Evolutionary conservation across 2,329 filamentous ascomycete species (phyloP), one percentile per base, ranked within the genome.

Genomic region (Colletotrichum costaricense): DNA sequence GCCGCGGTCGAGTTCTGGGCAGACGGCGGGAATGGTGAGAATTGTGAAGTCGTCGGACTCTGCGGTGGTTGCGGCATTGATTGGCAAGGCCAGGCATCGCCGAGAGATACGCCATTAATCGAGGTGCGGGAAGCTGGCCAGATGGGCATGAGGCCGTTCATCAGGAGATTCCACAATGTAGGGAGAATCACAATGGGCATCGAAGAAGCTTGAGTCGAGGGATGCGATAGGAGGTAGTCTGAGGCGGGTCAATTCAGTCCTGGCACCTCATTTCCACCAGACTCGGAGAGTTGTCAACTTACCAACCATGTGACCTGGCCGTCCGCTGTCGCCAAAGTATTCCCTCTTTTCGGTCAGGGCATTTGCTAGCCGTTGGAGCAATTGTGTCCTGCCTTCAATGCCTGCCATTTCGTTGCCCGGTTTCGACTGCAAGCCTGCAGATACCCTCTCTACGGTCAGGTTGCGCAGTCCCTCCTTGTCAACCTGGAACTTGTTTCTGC

Each of bases 241-340:
- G n/a, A 19, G 12, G 28, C 5, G 1, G 8, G 77, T 81, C 66
- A 82, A 79, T 68, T 55, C 49, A 60, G 19, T 42, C 35, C 54
- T 11, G 9, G 19, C 12, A 14, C 8, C 4, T 35, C 33, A 5
- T 26, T 49, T 14, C 42, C 42, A 49, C 49, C 14, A n/a, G 35
- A n/a, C 24, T 22, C 16, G 12, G 19, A 14, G 12, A 26, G 33
- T 33, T 35, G 38, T 52, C 6, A 22, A 81, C 89, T 78, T 87
- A 97, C 95, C 95, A 75, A 98, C 91, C 92, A 99, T 95, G 81
- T 98, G 97, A 77, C 97, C 97, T 12, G 97, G 97, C 71, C 97
- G 89, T 64, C 93, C 94, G 79, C 95, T 92, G 1, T 89, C 88
- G 28, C 96, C 96, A 82, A 98, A 99, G 77, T 95, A 93, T 63